Base-by-base conservation (phyloP, 2,329 filamentous ascomycete genomes). In the Hypomyces rosellus region DNA sequence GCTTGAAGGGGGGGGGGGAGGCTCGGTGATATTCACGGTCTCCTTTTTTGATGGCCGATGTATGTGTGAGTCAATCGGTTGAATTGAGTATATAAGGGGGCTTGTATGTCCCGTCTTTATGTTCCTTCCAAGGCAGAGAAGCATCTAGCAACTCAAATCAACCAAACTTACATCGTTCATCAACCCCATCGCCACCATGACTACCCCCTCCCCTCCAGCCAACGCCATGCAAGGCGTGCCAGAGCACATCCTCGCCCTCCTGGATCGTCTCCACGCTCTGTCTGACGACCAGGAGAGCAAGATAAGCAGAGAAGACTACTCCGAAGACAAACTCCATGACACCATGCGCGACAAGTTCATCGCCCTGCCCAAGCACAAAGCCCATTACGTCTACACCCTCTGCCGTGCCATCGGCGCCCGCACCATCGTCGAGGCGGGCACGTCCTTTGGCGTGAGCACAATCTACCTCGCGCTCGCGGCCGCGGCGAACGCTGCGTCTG, bases 401-500 rank as follows among this genome's bases (percentile, higher is more conserved):
- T 63, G 73, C 2, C 70, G 73, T 3, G 69, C 72, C 20, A 75
- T 66, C 2, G 69, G 72, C 2, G 80, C 80, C 0, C 68, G 65
- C 1, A 73, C 72, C 34, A 67, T 84, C n/a, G 75, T 84, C 45
- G 81, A 85, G 58, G 80, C 78, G 0, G 82, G 81, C 1, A 84
- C 82, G 0, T 78, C 74, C 46, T 84, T 80, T 50, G 81, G 81
- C 11, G 75, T 85, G 2, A 81, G 76, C 48, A 84, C 81, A 0
- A 81, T 85, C 46, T 85, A 83, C 55, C 73, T 85, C 8, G 79
- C 80, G 0, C 66, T 84, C 3, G 82, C 80, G 0, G 77, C 79
- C 0, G 72, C 70, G 0, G 70, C 77, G 48, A 82, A 77, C 48
- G 0, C 57, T 56, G 1, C 53, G 46, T 6, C 46, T 38, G 25